Evolutionary conservation across 169 alveolate species (phyloP), one percentile per base, ranked within the genome.

Genomic region (Condylostoma magnum): DNA sequence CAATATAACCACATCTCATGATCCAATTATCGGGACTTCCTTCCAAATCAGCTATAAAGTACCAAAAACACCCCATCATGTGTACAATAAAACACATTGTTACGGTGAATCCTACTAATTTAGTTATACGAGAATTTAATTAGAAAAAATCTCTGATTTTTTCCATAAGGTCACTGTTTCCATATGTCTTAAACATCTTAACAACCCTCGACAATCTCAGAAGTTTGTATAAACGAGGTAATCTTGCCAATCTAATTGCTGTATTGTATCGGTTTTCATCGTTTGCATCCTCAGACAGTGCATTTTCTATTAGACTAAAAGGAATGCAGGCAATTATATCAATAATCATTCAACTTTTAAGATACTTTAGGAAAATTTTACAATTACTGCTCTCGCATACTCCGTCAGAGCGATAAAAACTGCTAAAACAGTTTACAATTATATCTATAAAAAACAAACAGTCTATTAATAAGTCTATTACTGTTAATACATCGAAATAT

Each of bases 1-100:
- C 37, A 8, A 58, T 37, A 38, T 58, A 58, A 15, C 71, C 77
- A 69, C 33, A 50, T 36, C 71, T 15, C 8, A 27, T 15, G 6
- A 85, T 85, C 89, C 92, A 85, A 20, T 84, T 77, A 18, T 77
- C 60, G 1, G 65, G 53, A 31, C 44, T 30, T 33, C 72, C 74
- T 54, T 82, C 83, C 6, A 53, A 37, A 48, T 78, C 82, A 4
- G 92, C 90, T 0, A 67, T 70, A 12, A 69, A 69, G 46, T 48
- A 80, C 90, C 91, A 88, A 31, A 88, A 33, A 53, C 94, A 88
- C 3, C 87, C 79, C 46, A 82, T 66, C n/a, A 88, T 56, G 51
- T 88, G 94, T 8, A 84, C 87, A 6, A 76, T 50, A 25, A 83
- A 36, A 20, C 74, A 33, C 0, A 85, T 86, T 18, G 77, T 46